These are phyloP conservation scores for Rhizopus sp. DNA, from an alignment of 371 early-diverging fungal species.

Conservation along the genomic window DNA sequence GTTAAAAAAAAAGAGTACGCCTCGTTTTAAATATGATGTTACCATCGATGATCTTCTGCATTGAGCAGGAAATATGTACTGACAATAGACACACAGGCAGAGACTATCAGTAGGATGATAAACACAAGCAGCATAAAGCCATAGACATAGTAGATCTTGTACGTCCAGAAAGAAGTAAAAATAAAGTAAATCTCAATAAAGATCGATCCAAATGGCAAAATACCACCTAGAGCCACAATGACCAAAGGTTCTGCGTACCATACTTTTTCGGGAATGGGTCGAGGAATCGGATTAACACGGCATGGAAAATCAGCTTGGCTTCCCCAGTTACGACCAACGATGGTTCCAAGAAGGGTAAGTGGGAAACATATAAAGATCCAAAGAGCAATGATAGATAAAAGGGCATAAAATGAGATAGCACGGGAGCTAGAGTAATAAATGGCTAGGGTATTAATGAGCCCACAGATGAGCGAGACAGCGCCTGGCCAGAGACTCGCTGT, in stretches of 20 bases:
- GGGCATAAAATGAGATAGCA: slow-evolving; percentile 79
- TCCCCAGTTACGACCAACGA: slow-evolving; percentile 74
- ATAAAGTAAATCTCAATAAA: slow-evolving; percentile 90
- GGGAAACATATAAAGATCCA: slow-evolving; percentile 82
- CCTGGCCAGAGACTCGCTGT: slow-evolving; percentile 78
- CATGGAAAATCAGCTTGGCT: slow-evolving; percentile 72
- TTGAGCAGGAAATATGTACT: slow-evolving; percentile 81
- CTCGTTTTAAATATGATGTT: slow-evolving; percentile 10
- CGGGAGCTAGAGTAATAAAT: slow-evolving; percentile 75
- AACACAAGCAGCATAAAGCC: slow-evolving; percentile 81
- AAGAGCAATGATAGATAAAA: slow-evolving; percentile 71
- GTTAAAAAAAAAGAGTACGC: neutral
- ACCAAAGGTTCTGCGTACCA: slow-evolving; percentile 73
- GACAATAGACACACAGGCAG: slow-evolving; percentile 79
- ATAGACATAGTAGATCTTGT: slow-evolving; percentile 85
- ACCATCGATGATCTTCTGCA: slow-evolving; percentile 86
- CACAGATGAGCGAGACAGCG: slow-evolving; percentile 55
- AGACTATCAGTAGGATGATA: slow-evolving; percentile 68
- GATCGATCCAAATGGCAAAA: slow-evolving; percentile 83
- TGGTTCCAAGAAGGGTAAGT: slow-evolving; percentile 75
- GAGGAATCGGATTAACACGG: slow-evolving; percentile 80
- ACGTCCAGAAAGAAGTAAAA: slow-evolving; percentile 84
- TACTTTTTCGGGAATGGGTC: slow-evolving; percentile 77
- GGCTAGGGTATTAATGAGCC: slow-evolving; percentile 73
- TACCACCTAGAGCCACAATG: slow-evolving; percentile 67